These are phyloP conservation scores for Tolypocladium ovalisporum DNA, from an alignment of 2,329 filamentous ascomycete genomes.

Conservation along the genomic window DNA sequence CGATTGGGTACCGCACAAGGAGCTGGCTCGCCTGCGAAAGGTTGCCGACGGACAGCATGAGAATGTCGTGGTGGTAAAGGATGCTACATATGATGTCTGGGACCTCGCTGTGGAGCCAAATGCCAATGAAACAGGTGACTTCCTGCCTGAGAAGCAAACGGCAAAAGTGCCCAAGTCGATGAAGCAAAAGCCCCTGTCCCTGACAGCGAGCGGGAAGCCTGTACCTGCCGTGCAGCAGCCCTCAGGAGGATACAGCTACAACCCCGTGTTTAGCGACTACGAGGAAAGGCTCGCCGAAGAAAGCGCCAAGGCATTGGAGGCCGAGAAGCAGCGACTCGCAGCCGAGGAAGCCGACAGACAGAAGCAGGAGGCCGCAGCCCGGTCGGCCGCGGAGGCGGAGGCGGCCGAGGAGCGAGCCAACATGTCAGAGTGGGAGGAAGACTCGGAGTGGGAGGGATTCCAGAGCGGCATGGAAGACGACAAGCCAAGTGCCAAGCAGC, in stretches of 20 bases:
- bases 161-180: constrained; percentile 66
- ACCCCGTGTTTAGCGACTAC: constrained; percentile 81
- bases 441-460: constrained; percentile 83
- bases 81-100: constrained; percentile 75
- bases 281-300: constrained; percentile 63
- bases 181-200: constrained; percentile 65
- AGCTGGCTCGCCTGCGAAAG: constrained; percentile 65
- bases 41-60: constrained; percentile 65
- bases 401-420: constrained; percentile 58
- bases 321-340: constrained; percentile 63
- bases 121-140: constrained; percentile 34
- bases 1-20: constrained; percentile 74
- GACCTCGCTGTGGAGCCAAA: constrained; percentile 27
- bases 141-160: constrained; percentile 53
- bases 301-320: constrained; percentile 67
- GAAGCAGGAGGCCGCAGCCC: constrained; percentile 55
- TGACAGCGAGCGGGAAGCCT: constrained; percentile 71
- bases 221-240: constrained; percentile 73
- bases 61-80: constrained; percentile 41
- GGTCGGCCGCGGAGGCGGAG: constrained; percentile 63
- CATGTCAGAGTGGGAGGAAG: constrained; percentile 67
- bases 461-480: constrained; percentile 69
- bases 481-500: constrained; percentile 53
- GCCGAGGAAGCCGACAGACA: constrained; percentile 56
- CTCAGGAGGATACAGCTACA: constrained; percentile 80